Evolutionary conservation across 768 basidiomycete species (phyloP), one percentile per base, ranked within the genome.

Genomic region (Suillus bovinus): DNA sequence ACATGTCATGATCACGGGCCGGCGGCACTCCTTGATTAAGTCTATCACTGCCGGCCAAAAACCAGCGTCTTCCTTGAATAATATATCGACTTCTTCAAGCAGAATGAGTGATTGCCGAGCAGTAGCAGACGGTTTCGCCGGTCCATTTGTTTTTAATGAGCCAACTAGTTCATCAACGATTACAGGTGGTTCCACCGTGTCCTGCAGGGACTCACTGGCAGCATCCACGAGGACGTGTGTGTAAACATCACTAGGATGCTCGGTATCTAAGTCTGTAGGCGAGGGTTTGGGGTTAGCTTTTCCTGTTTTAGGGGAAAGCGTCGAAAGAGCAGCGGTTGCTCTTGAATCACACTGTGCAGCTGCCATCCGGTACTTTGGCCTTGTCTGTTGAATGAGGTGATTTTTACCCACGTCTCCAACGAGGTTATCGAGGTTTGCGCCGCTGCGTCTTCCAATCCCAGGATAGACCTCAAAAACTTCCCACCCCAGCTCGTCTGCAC

Each of bases 381-480:
- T 53, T 38, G 53, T 58, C 8, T 63, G 64, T 61, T 78, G 77
- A 39, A 96, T 88, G 62, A 90, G 82, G 74, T 99, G 97, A 70
- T 97, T 99, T 78, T 86, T 93, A 22, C 94, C 94, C 4, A 96
- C 94, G 63, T 96, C 94, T 16, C 97, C 97, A 53, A 98, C 85
- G 65, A 95, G 81, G 61, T 82, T 81, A 61, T 89, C 86, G 66
- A 99, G 78, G 68, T 86, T 91, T 29, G 86, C 80, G 7, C 91
- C 92, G 63, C 86, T 91, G 39, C 97, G 85, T 69, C 85, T 91
- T n/a, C 95, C 95, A 58, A 96, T 88, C 3, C 97, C 97, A 29
- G 97, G 93, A 76, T 95, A 91, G 14, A 99, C 94, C 73, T 99
- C 97, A 70, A 98, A 97, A 14, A 99, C 86, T 56, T 96, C 93